Evolutionary conservation across 2,329 filamentous ascomycete species (phyloP).

Genomic region (Phyllosticta paracitricarpa): DNA sequence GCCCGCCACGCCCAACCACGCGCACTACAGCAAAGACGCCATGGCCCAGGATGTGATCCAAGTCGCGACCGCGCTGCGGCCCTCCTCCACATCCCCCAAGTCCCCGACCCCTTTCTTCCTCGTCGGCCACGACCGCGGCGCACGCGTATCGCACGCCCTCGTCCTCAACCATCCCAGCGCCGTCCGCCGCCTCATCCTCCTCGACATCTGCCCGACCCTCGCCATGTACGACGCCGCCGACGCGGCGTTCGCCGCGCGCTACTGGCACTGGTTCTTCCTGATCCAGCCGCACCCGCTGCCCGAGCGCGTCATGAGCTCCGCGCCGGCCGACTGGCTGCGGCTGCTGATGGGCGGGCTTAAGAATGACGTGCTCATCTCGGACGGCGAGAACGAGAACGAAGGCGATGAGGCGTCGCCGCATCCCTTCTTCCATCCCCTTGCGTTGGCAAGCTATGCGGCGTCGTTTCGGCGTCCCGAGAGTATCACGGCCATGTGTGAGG

Average conservation of each 20-base stretch:
- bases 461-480: slow-evolving; percentile 32
- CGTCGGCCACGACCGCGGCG: slow-evolving; percentile 49
- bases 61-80: slow-evolving; percentile 27
- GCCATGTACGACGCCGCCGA: slow-evolving; percentile 41
- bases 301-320: slow-evolving; percentile 39
- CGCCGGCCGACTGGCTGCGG: slow-evolving; percentile 24
- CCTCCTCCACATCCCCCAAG: slow-evolving; percentile 36
- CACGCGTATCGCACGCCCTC: slow-evolving; percentile 45
- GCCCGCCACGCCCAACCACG: slow-evolving; percentile 1
- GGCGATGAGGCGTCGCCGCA: slow-evolving; percentile 12
- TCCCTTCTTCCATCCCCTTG: slow-evolving; percentile 3
- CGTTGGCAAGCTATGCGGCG: slow-evolving; percentile 33
- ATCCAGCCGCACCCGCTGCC: slow-evolving; percentile 44
- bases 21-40: slow-evolving; percentile 37
- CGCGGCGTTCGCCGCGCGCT: slow-evolving; percentile 37
- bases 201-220: slow-evolving; percentile 48
- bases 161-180: slow-evolving; percentile 37
- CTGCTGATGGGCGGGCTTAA: slow-evolving; percentile 28
- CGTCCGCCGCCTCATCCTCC: slow-evolving; percentile 22
- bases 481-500: slow-evolving; percentile 44
- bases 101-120: slow-evolving; percentile 25
- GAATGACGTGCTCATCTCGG: not conserved
- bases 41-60: slow-evolving; percentile 36
- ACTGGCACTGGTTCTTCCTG: slow-evolving; percentile 52
- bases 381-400: not conserved